Base-by-base conservation (phyloP, 2,329 filamentous ascomycete species). In the Paecilomyces dactylethromorphus region DNA sequence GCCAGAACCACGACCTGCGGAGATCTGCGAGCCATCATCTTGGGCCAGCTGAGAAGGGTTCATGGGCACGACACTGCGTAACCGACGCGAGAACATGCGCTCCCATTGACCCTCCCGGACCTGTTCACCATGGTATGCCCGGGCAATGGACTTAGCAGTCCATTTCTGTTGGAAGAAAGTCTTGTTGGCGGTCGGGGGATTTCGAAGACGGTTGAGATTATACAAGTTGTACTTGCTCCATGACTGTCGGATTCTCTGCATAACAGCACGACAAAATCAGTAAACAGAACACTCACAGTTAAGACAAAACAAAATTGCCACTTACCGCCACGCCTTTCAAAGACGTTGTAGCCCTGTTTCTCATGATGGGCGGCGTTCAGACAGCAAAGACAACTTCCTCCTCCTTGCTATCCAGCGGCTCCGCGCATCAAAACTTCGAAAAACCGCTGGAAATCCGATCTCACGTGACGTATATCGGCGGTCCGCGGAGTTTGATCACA, bases 121-220 rank as follows among this genome's bases (percentile, higher is more conserved):
- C 71, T 96, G 91, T 73, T 97, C 93, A 76, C 93, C 94, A 78
- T 99, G 94, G 76, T 97, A 99, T 63, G 84, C 87, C 65, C 94
- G 87, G 50, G 91, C 85, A 64, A 87, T 75, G 22, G 92, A 86
- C 78, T 99, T 99, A 69, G 93, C 90, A 1, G 78, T 76, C 93
- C 93, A 99, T 88, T 99, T 99, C 78, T 97, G 93, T 82, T 97
- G 93, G 83, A 96, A 99, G 79, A 94, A 95, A 52, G 92, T 97
- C 62, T 78, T 69, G 32, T 71, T 68, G 62, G 66, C 70, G 59
- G 78, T 75, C 15, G 67, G 71, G 18, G 82, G 84, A 1, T 74
- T 69, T 51, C 68, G 76, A 33, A 84, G 69, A 65, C 84, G 83
- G 55, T 81, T 78, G 64, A 99, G 79, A 78, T 97, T 97, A 85